phyloP scores from a whole-genome alignment of 371 early-diverging fungal genomes.

The Phascolomyces articulosus region DNA sequence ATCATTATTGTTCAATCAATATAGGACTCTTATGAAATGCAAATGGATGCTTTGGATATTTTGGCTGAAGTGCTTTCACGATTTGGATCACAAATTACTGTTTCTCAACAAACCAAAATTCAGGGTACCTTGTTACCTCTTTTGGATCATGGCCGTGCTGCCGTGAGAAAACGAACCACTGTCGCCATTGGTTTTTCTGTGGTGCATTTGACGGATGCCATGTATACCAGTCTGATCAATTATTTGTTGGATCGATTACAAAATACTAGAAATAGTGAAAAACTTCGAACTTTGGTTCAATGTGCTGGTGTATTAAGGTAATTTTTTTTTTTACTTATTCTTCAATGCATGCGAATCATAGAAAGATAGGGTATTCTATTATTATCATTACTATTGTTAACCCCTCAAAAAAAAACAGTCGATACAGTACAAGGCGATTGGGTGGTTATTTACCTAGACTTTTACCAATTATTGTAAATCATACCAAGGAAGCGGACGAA shows the following conservation, averaged over 20 bases:
- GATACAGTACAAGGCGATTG: slow-evolving; percentile 70
- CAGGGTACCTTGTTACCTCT: slow-evolving; percentile 69
- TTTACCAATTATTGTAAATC: slow-evolving; percentile 67
- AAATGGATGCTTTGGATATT: slow-evolving; percentile 85
- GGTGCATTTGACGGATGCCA: slow-evolving; percentile 68
- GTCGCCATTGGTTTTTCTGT: slow-evolving; percentile 78
- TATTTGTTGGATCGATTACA: slow-evolving; percentile 36
- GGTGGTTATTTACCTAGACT: slow-evolving; percentile 70
- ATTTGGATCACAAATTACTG: slow-evolving; percentile 67
- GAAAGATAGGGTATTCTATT: too few species aligned
- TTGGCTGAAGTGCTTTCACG: slow-evolving; percentile 80
- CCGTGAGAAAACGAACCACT: slow-evolving; percentile 84
- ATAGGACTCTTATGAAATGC: slow-evolving; percentile 68
- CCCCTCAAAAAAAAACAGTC: slow-evolving; percentile 61
- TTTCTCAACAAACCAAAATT: slow-evolving; percentile 59
- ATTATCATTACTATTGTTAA: too few species aligned
- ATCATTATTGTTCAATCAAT: slow-evolving; percentile 23
- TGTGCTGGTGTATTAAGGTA: slow-evolving; percentile 78
- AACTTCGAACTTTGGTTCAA: slow-evolving; percentile 73
- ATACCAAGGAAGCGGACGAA: slow-evolving; percentile 56
- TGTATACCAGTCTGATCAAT: slow-evolving; percentile 66
- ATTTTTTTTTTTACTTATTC: too few species aligned
- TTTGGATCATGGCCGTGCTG: slow-evolving; percentile 74
- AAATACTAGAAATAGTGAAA: slow-evolving; percentile 59
- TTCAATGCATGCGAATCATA: not conserved